A percentile compares a stretch with the other conserved stretches of the same genome.
Evolutionary conservation across 2,329 filamentous ascomycete species (phyloP).

Genomic region (Periglandula ipomoeae): DNA sequence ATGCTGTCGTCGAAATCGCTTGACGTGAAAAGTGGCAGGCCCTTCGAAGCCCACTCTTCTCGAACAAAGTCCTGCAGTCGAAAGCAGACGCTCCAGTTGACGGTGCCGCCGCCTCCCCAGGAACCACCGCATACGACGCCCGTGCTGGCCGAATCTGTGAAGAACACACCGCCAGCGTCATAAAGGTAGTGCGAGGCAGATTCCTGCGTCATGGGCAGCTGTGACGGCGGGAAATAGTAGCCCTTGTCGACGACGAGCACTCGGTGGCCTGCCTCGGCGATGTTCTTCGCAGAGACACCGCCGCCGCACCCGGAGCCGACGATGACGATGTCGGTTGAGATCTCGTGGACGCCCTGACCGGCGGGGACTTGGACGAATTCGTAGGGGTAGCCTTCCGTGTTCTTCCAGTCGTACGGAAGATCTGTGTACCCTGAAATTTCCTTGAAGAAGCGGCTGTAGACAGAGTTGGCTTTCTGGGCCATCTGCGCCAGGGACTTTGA

Average conservation of each 20-base stretch:
- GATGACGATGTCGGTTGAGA: conserved; percentile 76
- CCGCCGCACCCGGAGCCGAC: conserved; percentile 84
- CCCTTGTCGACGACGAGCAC: conserved; percentile 79
- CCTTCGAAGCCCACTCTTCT: conserved; percentile 65
- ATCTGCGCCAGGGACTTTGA: conserved; percentile 47
- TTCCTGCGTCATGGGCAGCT: conserved; percentile 64
- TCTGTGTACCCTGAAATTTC: conserved; percentile 49
- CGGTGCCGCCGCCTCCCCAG: conserved; percentile 79
- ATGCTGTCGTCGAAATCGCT: conserved; percentile 67
- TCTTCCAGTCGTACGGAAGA: conserved; percentile 40
- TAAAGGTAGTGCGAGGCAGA: conserved; percentile 56
- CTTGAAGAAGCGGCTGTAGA: conserved; percentile 45
- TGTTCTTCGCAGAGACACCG: conserved; percentile 68
- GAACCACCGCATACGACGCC: conserved; percentile 58
- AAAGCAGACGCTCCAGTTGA: conserved; percentile 71
- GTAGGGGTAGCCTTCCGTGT: conserved; percentile 44
- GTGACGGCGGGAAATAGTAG: conserved; percentile 63
- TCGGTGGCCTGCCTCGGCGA: conserved; percentile 64
- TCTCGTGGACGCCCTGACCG: conserved; percentile 37
- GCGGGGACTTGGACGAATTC: conserved; percentile 50
- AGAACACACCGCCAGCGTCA: conserved; percentile 53
- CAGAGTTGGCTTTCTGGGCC: conserved; percentile 44
- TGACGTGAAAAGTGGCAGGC: conserved; percentile 65
- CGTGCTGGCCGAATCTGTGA: conserved; percentile 48
- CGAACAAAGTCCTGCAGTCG: conserved; percentile 67